Evolutionary conservation across 768 basidiomycete species (phyloP), one percentile per base, ranked within the genome.

Genomic region (Tricholoma terreum): DNA sequence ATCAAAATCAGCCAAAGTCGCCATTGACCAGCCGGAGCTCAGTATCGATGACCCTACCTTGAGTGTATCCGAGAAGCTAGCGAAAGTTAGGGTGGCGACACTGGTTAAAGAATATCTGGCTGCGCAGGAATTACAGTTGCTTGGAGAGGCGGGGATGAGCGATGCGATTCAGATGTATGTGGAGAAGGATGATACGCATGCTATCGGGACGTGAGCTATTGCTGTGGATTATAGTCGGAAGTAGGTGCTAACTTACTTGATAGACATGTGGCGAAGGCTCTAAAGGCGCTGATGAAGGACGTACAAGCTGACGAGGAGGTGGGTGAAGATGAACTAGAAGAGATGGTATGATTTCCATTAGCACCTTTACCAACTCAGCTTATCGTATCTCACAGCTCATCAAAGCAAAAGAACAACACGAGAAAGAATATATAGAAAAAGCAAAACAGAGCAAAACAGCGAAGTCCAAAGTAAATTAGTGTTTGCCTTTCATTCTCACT

Each of bases 91-190:
- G 22, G 94, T 99, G 68, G 86, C 87, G 62, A 90, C 88, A 40
- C 81, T 99, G 19, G 97, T 99, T 45, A 82, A 86, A 69, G 92
- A 98, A 72, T 98, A 96, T 70, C 73, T 99, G 48, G 79, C 86
- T 6, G 94, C 92, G 50, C 97, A 98, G 75, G 92, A 95, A 69
- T 73, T 98, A 66, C 94, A 97, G 75, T 74, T 98, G 51, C 75
- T 98, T 15, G 92, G 90, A 1, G 94, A 97, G 73, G 79, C 80
- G 40, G 94, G 89, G 22, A 91, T 99, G 89, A 88, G 87, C 38
- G 91, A 94, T 68, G 97, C 97, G 6, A 94, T 99, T 52, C 87
- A 92, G 76, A 81, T 87, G 72, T 98, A 91, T 73, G 95, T 99
- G 58, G 95, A 98, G 71, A 99, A 99, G 79, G 96, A 98, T 66